Conservation (phyloP, 208 protist genomes). For the Leishmania aethiopica region DNA sequence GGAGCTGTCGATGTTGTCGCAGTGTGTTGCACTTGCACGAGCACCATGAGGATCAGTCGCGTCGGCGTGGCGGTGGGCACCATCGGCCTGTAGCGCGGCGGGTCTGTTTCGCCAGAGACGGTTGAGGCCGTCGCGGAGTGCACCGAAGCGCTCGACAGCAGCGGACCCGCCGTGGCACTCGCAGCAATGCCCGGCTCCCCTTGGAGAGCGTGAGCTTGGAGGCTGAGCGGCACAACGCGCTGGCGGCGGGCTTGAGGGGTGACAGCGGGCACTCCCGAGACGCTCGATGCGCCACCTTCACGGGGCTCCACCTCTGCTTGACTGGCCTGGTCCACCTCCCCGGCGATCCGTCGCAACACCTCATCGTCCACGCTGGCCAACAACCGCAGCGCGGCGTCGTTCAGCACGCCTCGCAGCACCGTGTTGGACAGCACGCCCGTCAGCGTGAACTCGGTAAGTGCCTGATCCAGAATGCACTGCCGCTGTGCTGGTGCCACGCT, state of each 20-base stretch:
- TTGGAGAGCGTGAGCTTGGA: constrained; percentile 29
- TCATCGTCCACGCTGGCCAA: constrained; percentile 27
- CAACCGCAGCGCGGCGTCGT: constrained; percentile 35
- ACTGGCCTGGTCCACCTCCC: constrained; percentile 5
- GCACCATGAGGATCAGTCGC: constrained; percentile 26
- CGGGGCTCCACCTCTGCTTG: background rate
- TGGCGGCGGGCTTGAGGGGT: background rate
- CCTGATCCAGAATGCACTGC: constrained; percentile 15
- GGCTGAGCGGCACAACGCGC: constrained; percentile 26
- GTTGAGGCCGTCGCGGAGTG: constrained; percentile 12
- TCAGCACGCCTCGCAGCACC: constrained; percentile 30
- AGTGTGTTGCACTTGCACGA: constrained; percentile 17
- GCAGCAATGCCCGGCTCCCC: background rate
- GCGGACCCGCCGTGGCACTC: background rate
- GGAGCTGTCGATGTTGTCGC: background rate
- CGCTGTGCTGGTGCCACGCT: constrained; percentile 13
- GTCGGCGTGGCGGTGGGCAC: constrained; percentile 12
- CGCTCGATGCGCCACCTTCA: background rate
- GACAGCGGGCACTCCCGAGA: background rate
- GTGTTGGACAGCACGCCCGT: constrained; percentile 26
- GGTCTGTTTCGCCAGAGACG: constrained; percentile 16
- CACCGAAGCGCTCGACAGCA: background rate
- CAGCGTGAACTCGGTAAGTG: constrained; percentile 22
- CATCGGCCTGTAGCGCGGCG: background rate
- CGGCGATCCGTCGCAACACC: constrained; percentile 26